A percentile compares a stretch with the other conserved stretches of the same genome.
phyloP scores from a whole-genome alignment of 371 early-diverging fungal genomes.

The Syncephalastrum racemosum region DNA sequence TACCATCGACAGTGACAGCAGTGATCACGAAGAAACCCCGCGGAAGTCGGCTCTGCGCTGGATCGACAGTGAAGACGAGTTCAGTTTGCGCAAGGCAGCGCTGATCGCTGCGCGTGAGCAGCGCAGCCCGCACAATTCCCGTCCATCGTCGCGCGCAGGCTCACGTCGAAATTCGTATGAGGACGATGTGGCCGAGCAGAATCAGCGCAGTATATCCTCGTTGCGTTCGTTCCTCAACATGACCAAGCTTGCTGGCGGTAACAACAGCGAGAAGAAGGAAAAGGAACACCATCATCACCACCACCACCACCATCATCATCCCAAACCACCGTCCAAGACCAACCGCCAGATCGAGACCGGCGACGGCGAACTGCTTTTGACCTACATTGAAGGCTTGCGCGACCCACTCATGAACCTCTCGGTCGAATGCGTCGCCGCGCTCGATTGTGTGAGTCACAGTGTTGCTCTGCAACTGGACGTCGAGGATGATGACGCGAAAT shows the following conservation, averaged over 20 bases:
- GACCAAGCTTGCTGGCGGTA: conserved; percentile 11
- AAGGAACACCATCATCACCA: no score
- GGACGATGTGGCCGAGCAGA: conserved; percentile 18
- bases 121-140: conserved; percentile 13
- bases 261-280: no score
- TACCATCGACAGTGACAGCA: conserved; percentile 1
- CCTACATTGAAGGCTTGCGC: conserved; percentile 53
- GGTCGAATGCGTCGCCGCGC: conserved; percentile 43
- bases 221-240: conserved; percentile 32
- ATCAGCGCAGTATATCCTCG: conserved; percentile 38
- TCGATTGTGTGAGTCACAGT: conserved; percentile 49
- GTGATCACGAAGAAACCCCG: conserved; percentile 9
- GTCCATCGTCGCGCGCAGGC: conserved; percentile 3
- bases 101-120: conserved; percentile 29
- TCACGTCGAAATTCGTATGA: conserved; percentile 13
- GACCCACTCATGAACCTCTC: conserved; percentile 56
- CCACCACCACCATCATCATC: not conserved
- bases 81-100: conserved; percentile 25
- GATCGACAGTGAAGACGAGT: conserved; percentile 31
- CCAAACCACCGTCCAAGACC: conserved; percentile 37
- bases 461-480: conserved; percentile 42
- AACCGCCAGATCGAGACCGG: conserved; percentile 52
- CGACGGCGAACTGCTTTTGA: conserved; percentile 54
- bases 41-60: conserved; percentile 12
- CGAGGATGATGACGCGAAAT: conserved; percentile 47